Conservation (phyloP, 1,284 basidiomycete genomes). For the Pseudozyma sp. region DNA sequence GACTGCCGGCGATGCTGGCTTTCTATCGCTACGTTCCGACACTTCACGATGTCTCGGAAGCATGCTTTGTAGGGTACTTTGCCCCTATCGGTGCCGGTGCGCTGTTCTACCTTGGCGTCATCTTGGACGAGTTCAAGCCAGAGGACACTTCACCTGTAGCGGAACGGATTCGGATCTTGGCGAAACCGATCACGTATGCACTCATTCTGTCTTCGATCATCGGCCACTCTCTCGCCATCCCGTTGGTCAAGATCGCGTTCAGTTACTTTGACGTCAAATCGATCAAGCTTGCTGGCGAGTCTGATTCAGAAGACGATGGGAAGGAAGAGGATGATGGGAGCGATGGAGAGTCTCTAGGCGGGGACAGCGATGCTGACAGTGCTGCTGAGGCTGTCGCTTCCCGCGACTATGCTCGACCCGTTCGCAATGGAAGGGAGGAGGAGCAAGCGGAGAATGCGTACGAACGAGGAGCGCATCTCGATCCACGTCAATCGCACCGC, state of each 20-base stretch:
- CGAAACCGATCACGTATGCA: constrained; percentile 57
- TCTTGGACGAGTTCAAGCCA: constrained; percentile 51
- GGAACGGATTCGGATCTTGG: constrained; percentile 43
- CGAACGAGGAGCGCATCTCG: constrained; percentile 38
- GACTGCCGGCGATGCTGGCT: constrained; percentile 64
- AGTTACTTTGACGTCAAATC: constrained; percentile 41
- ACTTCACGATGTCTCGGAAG: constrained; percentile 59
- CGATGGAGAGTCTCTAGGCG: not conserved
- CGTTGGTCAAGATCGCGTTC: constrained; percentile 55
- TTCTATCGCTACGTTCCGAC: constrained; percentile 64
- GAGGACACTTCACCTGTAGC: constrained; percentile 31
- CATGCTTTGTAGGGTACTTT: constrained; percentile 69
- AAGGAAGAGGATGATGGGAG: constrained; percentile 15
- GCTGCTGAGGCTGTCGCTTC: not conserved
- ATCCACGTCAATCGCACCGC: constrained; percentile 16
- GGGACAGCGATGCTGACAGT: not conserved
- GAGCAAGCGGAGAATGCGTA: constrained; percentile 26
- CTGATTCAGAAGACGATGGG: constrained; percentile 14
- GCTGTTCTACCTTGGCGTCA: constrained; percentile 53
- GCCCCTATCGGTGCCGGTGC: constrained; percentile 70
- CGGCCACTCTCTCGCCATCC: constrained; percentile 57
- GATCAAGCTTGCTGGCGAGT: constrained; percentile 50
- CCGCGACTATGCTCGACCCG: constrained; percentile 27
- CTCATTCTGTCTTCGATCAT: constrained; percentile 55
- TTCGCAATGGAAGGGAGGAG: constrained; percentile 24